Percentiles rank a stretch among this genome's conserved stretches.
These are phyloP conservation scores for Phyllostachys edulis DNA, from an alignment of 176 grass and related monocot species.

Conservation along the genomic window DNA sequence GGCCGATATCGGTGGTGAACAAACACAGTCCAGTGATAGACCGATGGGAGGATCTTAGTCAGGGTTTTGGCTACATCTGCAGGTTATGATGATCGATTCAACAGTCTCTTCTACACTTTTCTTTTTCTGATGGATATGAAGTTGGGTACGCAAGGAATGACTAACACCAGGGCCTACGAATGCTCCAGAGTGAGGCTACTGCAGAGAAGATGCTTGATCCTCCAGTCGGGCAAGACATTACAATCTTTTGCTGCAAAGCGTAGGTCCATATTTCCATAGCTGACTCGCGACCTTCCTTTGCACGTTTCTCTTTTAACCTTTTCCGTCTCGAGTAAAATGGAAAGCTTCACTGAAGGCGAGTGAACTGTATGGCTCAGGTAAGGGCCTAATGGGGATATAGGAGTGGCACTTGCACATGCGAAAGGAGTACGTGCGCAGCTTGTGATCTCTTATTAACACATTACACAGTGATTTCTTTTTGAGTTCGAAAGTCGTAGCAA, in stretches of 20 bases:
- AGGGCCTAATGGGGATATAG: background rate
- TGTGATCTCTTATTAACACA: conserved; percentile 21
- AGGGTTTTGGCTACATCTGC: conserved; percentile 11
- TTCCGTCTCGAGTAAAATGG: conserved; percentile 14
- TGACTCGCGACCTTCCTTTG: conserved; percentile 38
- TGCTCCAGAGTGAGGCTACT: conserved; percentile 18
- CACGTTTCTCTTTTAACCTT: conserved; percentile 28
- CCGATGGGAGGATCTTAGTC: conserved; percentile 37
- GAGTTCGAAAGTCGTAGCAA: conserved; percentile 15
- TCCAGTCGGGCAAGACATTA: conserved; percentile 5
- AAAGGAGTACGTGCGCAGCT: conserved; percentile 16
- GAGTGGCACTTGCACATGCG: conserved; percentile 15
- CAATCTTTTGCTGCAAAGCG: conserved; percentile 30
- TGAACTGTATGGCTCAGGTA: conserved; percentile 20
- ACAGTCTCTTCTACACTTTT: conserved; percentile 27
- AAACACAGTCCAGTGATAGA: conserved; percentile 34
- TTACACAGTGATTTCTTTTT: conserved; percentile 25
- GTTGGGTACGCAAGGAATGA: conserved; percentile 19
- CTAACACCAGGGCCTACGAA: conserved; percentile 39
- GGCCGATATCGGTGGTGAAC: conserved; percentile 37
- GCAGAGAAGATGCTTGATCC: background rate
- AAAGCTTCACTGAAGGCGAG: conserved; percentile 24
- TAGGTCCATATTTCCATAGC: conserved; percentile 52
- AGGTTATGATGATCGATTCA: conserved; percentile 45
- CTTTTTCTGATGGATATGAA: conserved; percentile 36